A percentile compares a stretch with the other conserved stretches of the same genome.
Conservation (phyloP, 2,329 filamentous ascomycete species). For the Trichoderma sp. region DNA sequence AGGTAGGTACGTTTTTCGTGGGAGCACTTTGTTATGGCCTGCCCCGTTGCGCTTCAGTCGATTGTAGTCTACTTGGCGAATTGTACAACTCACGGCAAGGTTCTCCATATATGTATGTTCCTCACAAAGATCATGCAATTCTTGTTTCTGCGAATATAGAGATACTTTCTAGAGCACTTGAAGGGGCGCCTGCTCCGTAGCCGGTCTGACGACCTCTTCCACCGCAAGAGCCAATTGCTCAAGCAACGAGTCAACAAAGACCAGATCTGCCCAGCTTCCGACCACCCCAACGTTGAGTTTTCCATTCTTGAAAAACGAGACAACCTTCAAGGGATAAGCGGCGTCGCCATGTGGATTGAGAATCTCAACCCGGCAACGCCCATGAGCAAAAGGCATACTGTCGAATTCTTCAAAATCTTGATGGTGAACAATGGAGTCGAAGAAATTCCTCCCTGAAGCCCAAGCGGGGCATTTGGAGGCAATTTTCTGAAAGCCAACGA, state of each 20-base stretch:
- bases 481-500: constrained; percentile 33
- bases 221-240: neutral
- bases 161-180: too few relatives aligned
- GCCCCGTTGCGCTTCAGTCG: too few relatives aligned
- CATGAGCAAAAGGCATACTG: constrained; percentile 35
- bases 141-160: too few relatives aligned
- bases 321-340: constrained; percentile 2
- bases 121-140: too few relatives aligned
- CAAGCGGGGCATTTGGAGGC: constrained; percentile 33
- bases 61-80: too few relatives aligned
- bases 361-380: constrained; percentile 3
- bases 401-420: constrained; percentile 38
- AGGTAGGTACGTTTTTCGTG: too few relatives aligned
- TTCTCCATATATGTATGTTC: too few relatives aligned
- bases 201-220: neutral
- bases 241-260: neutral
- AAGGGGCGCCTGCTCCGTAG: too few relatives aligned
- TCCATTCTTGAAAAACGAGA: neutral
- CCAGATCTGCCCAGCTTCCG: neutral
- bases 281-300: neutral
- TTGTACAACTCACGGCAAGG: too few relatives aligned
- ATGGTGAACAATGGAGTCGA: constrained; percentile 37
- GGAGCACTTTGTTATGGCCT: too few relatives aligned
- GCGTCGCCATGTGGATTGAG: constrained; percentile 11
- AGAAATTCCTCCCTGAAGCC: constrained; percentile 32